Percentiles rank a stretch among this genome's conserved stretches.
Evolutionary conservation across 1,284 basidiomycete species (phyloP).

Genomic region (Sphagnurus paluster): DNA sequence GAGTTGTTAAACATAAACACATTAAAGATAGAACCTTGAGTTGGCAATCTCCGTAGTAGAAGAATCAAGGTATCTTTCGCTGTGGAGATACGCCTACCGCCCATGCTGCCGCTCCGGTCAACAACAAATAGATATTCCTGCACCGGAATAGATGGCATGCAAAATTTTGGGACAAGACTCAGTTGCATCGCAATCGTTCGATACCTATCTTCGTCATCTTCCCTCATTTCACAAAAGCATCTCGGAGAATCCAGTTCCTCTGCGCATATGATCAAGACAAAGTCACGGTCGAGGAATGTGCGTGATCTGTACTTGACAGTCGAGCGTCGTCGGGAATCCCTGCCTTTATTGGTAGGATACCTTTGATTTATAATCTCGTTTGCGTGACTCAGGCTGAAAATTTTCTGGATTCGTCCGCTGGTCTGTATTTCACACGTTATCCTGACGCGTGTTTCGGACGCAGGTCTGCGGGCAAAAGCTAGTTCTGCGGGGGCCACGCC

Average conservation of each 20-base stretch:
- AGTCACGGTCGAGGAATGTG: slow-evolving; percentile 43
- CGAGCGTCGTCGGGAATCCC: slow-evolving; percentile 39
- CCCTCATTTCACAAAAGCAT: slow-evolving; percentile 51
- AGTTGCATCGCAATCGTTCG: slow-evolving; percentile 50
- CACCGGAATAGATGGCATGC: slow-evolving; percentile 33
- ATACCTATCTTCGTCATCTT: slow-evolving; percentile 19
- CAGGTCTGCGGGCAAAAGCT: slow-evolving; percentile 28
- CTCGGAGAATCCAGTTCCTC: slow-evolving; percentile 48
- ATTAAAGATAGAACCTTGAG: slow-evolving; percentile 41
- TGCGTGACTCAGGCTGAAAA: slow-evolving; percentile 44
- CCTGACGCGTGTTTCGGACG: slow-evolving; percentile 34
- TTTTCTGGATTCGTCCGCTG: slow-evolving; percentile 36
- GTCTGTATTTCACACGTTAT: slow-evolving; percentile 48
- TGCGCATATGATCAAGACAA: slow-evolving; percentile 45
- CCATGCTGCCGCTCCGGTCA: slow-evolving; percentile 48
- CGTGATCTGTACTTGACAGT: slow-evolving; percentile 37
- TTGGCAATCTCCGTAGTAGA: slow-evolving; percentile 42
- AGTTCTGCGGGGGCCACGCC: slow-evolving; percentile 41
- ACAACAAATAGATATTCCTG: slow-evolving; percentile 52
- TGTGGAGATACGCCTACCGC: slow-evolving; percentile 33
- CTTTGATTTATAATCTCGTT: slow-evolving; percentile 25
- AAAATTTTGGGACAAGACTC: slow-evolving; percentile 50
- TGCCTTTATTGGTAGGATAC: slow-evolving; percentile 34
- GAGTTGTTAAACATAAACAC: slow-evolving; percentile 47
- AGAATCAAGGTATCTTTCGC: slow-evolving; percentile 39